A percentile compares a stretch with the other conserved stretches of the same genome.
Conservation (phyloP, 495 filamentous ascomycete genomes). For the Achaetomiella virescens region DNA sequence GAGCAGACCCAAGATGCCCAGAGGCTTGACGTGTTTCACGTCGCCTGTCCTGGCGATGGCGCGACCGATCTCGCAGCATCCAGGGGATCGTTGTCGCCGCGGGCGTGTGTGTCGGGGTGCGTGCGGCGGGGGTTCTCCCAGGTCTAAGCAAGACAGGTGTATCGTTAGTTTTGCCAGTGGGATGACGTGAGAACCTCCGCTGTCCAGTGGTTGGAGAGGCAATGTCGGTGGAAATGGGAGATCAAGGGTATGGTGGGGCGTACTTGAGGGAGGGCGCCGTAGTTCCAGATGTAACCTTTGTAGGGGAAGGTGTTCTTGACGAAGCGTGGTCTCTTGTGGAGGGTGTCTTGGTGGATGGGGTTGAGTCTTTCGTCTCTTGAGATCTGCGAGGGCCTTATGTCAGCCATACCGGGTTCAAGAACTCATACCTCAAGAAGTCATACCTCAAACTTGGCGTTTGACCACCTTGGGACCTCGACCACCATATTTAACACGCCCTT, state of each 20-base stretch:
- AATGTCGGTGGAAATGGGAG: no score
- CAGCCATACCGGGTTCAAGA: background rate
- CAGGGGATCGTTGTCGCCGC: slow-evolving; percentile 25
- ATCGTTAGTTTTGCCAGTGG: no score
- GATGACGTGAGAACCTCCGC: no score
- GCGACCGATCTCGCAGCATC: slow-evolving; percentile 19
- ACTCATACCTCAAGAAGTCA: background rate
- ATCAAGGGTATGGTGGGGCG: no score
- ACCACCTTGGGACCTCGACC: slow-evolving; percentile 29
- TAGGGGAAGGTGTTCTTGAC: slow-evolving; percentile 18
- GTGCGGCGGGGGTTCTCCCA: slow-evolving; percentile 20
- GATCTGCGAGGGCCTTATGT: slow-evolving; percentile 9
- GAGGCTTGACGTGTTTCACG: slow-evolving; percentile 23
- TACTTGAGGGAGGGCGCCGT: slow-evolving; percentile 22
- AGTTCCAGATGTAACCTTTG: slow-evolving; percentile 28
- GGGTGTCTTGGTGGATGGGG: slow-evolving; percentile 21
- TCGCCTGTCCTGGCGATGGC: slow-evolving; percentile 6
- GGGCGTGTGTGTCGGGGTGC: background rate
- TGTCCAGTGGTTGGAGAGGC: no score
- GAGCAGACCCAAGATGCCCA: slow-evolving; percentile 30
- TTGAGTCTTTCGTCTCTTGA: slow-evolving; percentile 20
- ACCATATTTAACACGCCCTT: slow-evolving; percentile 24
- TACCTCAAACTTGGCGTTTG: slow-evolving; percentile 27
- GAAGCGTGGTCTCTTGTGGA: slow-evolving; percentile 14
- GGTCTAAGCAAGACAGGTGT: slow-evolving; percentile 12